Evolutionary conservation across 75 land plant genomes (phyloP), one percentile per base, ranked within the genome.

Genomic region (Selaginella moellendorffii): DNA sequence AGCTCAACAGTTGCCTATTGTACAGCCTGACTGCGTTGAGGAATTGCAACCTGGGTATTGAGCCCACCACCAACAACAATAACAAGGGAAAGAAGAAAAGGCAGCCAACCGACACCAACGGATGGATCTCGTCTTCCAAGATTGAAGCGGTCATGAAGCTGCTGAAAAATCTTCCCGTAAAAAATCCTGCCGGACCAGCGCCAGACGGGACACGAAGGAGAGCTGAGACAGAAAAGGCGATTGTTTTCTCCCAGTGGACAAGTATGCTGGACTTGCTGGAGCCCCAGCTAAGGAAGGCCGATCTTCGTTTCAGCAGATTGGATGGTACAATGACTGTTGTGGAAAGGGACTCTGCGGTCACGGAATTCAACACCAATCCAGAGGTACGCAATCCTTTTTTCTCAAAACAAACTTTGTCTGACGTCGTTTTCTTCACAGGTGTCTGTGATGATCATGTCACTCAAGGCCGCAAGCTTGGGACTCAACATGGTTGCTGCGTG

Each of bases 181-280:
- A 17, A 22, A 21, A 26, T 65, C 56, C 54, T 51, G 59, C 36
- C 0, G 36, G 5, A 22, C 29, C 24, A 24, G 19, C 28, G 30
- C 62, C 67, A 23, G 70, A 58, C 22, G 51, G 29, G 21, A 26
- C 19, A 28, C 2, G 26, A 67, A 54, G 29, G 0, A 27, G 24
- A 20, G 78, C 66, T 21, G 53, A 54, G 29, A 77, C 88, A 25
- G 75, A 72, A 56, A 92, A 92, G 63, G 85, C 95, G n/a, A 85
- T 92, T 66, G 83, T 93, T 30, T 93, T 93, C 65, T 93, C 98
- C 24, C 98, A 93, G 76, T 93, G 98, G 98, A 93, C 98, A 24
- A 75, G 87, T 31, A 93, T 93, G 98, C 76, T 93, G 69, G 96
- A 93, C 54, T 80, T 93, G 26, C 66, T 93, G 9, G 98, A 93